Evolutionary conservation across 176 grass and related monocot species (phyloP).

Genomic region (Pontederia paniculata): DNA sequence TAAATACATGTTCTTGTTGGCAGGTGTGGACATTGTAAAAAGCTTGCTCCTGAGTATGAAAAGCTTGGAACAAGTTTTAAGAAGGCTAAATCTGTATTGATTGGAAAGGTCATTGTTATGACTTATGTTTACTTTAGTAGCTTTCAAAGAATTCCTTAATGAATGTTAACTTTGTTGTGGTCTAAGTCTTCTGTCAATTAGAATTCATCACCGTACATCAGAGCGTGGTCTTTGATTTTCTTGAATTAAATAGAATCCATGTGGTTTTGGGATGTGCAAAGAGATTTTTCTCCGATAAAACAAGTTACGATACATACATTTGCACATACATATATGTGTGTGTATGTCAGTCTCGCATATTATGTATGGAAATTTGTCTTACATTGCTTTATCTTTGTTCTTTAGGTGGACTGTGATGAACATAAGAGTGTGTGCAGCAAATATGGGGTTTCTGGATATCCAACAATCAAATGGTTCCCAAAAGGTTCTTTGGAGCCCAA

Average conservation of each 20-base stretch:
- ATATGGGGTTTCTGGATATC: conserved; percentile 90
- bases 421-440: conserved; percentile 94
- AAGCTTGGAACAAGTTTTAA: conserved; percentile 86
- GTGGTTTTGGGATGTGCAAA: no score
- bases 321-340: no score
- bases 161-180: not conserved
- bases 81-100: conserved; percentile 83
- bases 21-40: conserved; percentile 99
- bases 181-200: no score
- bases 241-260: no score
- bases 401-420: conserved; percentile 90
- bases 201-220: no score
- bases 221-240: no score
- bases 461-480: conserved; percentile 93
- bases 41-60: conserved; percentile 97
- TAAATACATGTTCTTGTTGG: conserved; percentile 6
- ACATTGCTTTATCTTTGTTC: conserved; percentile 1
- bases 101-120: conserved; percentile 57
- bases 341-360: no score
- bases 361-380: not conserved
- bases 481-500: conserved; percentile 93
- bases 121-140: no score
- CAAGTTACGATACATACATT: no score
- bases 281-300: no score
- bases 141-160: not conserved